Conservation (phyloP, 1,139 yeast species). For the Kluyveromyces marxianus region DNA sequence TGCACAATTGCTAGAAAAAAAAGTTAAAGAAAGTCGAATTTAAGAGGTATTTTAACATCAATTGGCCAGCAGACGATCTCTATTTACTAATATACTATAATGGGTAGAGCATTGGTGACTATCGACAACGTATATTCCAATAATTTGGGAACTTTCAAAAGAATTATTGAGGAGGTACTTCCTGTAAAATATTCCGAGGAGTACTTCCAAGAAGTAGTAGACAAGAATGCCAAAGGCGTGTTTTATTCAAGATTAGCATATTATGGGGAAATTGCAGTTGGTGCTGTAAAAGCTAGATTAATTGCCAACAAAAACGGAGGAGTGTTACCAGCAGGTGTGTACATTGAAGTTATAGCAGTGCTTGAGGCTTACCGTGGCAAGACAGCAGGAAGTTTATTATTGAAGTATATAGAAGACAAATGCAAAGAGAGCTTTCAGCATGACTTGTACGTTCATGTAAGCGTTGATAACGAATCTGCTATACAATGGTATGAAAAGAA, state of each 20-base stretch:
- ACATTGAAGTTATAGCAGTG: conserved; percentile 62
- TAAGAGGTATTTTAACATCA: too few relatives aligned
- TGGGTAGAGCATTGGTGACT: conserved; percentile 9
- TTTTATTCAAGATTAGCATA: conserved; percentile 36
- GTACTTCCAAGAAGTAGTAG: conserved; percentile 16
- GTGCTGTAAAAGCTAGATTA: conserved; percentile 51
- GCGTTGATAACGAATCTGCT: conserved; percentile 39
- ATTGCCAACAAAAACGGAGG: conserved; percentile 24
- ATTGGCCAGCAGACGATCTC: not conserved
- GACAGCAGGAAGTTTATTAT: conserved; percentile 56
- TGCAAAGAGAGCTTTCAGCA: conserved; percentile 49
- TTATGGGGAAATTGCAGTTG: conserved; percentile 64
- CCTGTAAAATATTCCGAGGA: conserved; percentile 15
- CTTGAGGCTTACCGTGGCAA: conserved; percentile 49
- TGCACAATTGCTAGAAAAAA: too few relatives aligned
- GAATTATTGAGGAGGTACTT: conserved; percentile 11
- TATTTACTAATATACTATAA: not conserved
- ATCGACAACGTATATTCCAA: conserved; percentile 25
- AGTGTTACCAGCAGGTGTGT: conserved; percentile 41
- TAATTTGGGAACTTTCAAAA: conserved; percentile 15
- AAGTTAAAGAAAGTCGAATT: too few relatives aligned
- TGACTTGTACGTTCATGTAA: conserved; percentile 54
- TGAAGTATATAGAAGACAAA: conserved; percentile 47
- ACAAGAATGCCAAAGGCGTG: conserved; percentile 10
- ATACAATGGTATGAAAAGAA: conserved; percentile 48